Evolutionary conservation across 2,329 filamentous ascomycete species (phyloP), one percentile per base, ranked within the genome.

Genomic region (Fonsecaea erecta): DNA sequence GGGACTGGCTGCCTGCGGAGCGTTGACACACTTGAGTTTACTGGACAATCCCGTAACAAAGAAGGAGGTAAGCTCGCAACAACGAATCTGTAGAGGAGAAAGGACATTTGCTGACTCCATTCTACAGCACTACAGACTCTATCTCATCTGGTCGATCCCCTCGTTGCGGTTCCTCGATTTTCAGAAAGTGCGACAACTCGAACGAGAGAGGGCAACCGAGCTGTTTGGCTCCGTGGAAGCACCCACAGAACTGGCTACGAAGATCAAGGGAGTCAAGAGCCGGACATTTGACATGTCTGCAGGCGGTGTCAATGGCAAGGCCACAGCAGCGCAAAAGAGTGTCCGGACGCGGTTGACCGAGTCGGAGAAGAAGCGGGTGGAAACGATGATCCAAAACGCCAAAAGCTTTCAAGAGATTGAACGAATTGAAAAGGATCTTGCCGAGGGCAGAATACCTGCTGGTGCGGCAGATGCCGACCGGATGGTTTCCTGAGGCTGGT

Each of bases 351-450:
- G 93, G 79, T 82, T 97, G 71, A 97, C 93, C 3, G 92, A 94
- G 40, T 88, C 88, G 75, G 95, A 99, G 84, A 90, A 90, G 82
- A 90, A 90, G 83, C 86, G 87, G 69, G 86, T 98, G 67, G 89
- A 96, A 79, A 89, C 92, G 74, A 84, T 94, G 80, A 96, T 99
- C 77, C 88, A 88, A 78, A 92, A 91, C 74, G 94, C 95, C 5
- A 93, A 90, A 77, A 96, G 90, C 74, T 77, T 99, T 74, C 90
- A 93, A 71, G 95, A 98, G 80, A 96, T 99, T 75, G 89, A 92
- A 63, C 85, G 87, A 71, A 77, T 99, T 75, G 95, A 99, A 82
- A 96, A 94, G 82, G 92, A 95, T 78, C 80, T 98, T 70, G 91
- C 91, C 68, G 94, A 98, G 77, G 95, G 95, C 1, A 84, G 91